phyloP scores from a whole-genome alignment of 202 grass and related monocot species.

The Saccharum hybrid region DNA sequence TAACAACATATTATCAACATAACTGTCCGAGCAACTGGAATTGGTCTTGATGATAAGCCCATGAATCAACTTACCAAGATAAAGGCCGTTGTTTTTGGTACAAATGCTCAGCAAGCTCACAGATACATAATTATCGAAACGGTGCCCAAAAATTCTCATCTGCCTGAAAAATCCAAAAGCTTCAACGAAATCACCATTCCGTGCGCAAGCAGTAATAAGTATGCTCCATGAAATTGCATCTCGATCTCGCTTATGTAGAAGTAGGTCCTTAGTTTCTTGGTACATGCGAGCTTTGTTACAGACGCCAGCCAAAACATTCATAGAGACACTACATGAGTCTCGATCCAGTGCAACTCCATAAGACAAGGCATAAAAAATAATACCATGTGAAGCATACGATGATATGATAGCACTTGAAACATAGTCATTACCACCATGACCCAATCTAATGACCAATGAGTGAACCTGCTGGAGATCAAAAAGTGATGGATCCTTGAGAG shows the following conservation, averaged over 20 bases:
- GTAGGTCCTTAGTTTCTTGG: conserved; percentile 57
- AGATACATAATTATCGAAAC: conserved; percentile 55
- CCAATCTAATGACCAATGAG: conserved; percentile 73
- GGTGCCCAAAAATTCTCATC: conserved; percentile 59
- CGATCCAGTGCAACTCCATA: conserved; percentile 50
- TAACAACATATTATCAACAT: conserved; percentile 66
- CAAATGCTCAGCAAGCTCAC: conserved; percentile 72
- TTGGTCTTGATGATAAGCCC: conserved; percentile 69
- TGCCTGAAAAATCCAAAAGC: conserved; percentile 61
- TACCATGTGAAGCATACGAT: conserved; percentile 66
- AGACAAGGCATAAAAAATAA: conserved; percentile 51
- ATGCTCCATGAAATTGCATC: conserved; percentile 77
- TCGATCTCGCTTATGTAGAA: conserved; percentile 50
- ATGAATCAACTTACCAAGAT: conserved; percentile 66
- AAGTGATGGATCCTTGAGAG: conserved; percentile 55
- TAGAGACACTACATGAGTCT: conserved; percentile 40
- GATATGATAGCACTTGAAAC: conserved; percentile 64
- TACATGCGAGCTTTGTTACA: conserved; percentile 63
- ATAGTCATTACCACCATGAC: conserved; percentile 56
- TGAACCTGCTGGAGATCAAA: conserved; percentile 66
- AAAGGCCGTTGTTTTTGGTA: conserved; percentile 66
- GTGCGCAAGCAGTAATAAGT: conserved; percentile 65
- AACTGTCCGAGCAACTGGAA: conserved; percentile 57
- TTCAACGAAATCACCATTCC: conserved; percentile 60
- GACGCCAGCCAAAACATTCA: conserved; percentile 66